Percentiles rank a stretch among this genome's conserved stretches.
These are phyloP conservation scores for Hsuehochloa calcarea DNA, from an alignment of 176 grass and related monocot genomes.

Conservation along the genomic window DNA sequence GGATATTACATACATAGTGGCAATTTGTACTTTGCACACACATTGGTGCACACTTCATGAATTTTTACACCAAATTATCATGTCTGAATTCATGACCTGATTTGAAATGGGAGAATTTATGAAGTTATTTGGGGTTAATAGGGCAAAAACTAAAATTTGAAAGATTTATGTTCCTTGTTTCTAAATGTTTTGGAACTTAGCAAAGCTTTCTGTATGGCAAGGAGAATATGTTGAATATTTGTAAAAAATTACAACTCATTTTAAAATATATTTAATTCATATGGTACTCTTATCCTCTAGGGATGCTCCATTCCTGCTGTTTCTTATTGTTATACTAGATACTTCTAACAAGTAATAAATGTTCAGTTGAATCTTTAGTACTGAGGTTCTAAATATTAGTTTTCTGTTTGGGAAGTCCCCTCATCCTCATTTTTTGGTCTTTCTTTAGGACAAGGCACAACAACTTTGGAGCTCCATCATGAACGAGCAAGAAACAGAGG, in stretches of 20 bases:
- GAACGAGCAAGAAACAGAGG: conserved; percentile 35
- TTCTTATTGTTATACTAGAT: background rate
- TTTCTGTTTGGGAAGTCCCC: background rate
- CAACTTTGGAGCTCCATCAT: conserved; percentile 42
- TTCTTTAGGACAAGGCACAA: conserved; percentile 33
- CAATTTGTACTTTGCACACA: background rate
- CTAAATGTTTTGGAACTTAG: background rate
- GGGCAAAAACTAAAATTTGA: background rate
- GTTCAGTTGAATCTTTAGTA: background rate
- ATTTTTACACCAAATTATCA: background rate
- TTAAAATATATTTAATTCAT: background rate
- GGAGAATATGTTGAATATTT: background rate
- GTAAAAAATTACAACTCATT: background rate
- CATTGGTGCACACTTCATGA: background rate
- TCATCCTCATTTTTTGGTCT: conserved; percentile 13
- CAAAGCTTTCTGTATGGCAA: background rate
- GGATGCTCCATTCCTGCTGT: background rate
- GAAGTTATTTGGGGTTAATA: background rate
- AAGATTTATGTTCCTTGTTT: background rate
- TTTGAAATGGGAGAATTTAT: too few relatives aligned
- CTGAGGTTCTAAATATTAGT: background rate
- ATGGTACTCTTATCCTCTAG: background rate
- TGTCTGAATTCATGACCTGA: too few relatives aligned
- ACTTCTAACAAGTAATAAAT: background rate
- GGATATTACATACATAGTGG: background rate